Evolutionary conservation across 148 eudicot genomes (phyloP).

Genomic region (Rhododendron vialii): DNA sequence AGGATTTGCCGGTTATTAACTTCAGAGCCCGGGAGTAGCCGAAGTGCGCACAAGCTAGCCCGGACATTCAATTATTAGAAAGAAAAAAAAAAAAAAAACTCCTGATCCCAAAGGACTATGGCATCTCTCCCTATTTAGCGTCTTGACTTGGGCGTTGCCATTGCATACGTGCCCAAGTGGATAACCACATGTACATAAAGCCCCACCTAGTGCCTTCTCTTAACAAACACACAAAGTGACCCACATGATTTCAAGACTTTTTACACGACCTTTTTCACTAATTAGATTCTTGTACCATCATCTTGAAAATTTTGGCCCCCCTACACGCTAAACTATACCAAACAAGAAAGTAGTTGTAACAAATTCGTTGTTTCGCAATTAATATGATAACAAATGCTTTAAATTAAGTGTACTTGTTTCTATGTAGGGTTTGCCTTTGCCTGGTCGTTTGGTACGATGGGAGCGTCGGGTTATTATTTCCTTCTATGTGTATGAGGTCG

Average conservation of each 20-base stretch:
- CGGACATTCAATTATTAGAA: no score
- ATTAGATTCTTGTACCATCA: not conserved
- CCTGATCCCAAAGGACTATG: not conserved
- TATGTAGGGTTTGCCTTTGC: no score
- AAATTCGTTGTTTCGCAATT: not conserved
- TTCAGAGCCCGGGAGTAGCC: no score
- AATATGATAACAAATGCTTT: not conserved
- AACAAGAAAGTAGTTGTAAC: not conserved
- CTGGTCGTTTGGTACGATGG: no score
- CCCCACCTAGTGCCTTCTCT: not conserved
- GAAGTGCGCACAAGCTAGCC: no score
- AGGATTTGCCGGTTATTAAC: no score
- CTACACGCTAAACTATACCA: not conserved
- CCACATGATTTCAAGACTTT: not conserved
- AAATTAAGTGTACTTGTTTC: no score
- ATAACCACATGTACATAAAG: not conserved
- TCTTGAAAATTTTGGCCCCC: not conserved
- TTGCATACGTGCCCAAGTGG: not conserved
- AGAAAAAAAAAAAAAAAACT: not conserved
- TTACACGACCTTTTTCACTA: not conserved
- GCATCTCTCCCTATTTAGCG: not conserved
- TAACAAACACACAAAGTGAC: not conserved
- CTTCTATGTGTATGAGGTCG: no score
- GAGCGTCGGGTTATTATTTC: no score
- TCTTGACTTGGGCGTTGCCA: not conserved